Base-by-base conservation (phyloP, 352 stramenopile species). In the Phytophthora boehmeriae region DNA sequence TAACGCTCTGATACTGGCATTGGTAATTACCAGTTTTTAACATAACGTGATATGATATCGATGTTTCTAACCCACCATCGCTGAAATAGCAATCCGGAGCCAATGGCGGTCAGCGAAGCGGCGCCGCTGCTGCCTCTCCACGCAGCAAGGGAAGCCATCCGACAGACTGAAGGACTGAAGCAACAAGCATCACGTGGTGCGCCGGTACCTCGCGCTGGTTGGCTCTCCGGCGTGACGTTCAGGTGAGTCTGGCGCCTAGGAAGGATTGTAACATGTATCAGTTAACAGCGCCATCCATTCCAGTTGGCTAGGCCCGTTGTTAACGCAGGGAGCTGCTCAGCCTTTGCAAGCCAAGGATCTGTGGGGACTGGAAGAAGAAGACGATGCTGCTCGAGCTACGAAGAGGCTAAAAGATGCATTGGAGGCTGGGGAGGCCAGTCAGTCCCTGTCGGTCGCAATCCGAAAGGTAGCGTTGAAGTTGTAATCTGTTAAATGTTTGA, bases 371-470 rank as follows among this genome's bases (percentile, higher is more conserved):
- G 55, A 76, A 5, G 34, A 25, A 8, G 20, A 47, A 8, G 77
- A 89, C 32, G 71, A 86, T 19, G 48, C 74, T 8, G 44, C 45
- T 8, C 43, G 25, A 2, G 73, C 88, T 27, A 69, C 66, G 19
- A 53, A 61, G 20, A 61, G 61, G 41, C 63, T 83, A 23, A 69
- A 66, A 16, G 42, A 62, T 1, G 65, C 66, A 16, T 38, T 64
- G 28, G n/a, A 48, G 41, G 14, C 45, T 25, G 28, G 34, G 38
- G 41, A 55, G 51, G 54, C 30, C n/a, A 44, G 44, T 4, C 46
- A 73, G 45, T 72, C 63, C 16, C 67, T 90, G 9, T 83, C 76
- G 76, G 42, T 49, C n/a, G 62, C 76, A 2, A 83, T 90, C 43
- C 72, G 59, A 8, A 45, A 63, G 63, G 73, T 83, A 30, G 25